phyloP scores from a whole-genome alignment of 306 rosid genomes.

The Cucurbita pepo region DNA sequence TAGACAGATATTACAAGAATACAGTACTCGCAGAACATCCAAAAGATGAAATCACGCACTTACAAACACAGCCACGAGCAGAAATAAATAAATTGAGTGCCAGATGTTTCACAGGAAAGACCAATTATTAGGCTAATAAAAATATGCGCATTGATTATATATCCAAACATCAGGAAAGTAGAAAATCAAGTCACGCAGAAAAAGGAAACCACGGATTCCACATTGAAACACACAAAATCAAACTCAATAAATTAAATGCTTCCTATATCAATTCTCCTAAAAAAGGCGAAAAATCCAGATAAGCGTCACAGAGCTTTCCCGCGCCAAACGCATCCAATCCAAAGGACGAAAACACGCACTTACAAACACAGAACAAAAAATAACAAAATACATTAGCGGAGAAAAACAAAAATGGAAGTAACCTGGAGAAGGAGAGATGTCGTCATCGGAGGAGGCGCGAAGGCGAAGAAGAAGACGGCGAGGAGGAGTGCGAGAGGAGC shows the following conservation, averaged over 20 bases:
- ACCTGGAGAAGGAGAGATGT: slow-evolving; percentile 41
- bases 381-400: background rate
- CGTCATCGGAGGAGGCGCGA: slow-evolving; percentile 32
- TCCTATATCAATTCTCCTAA: background rate
- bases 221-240: background rate
- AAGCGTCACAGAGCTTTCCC: background rate
- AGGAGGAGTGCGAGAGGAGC: slow-evolving; percentile 16
- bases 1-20: background rate
- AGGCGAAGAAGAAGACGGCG: background rate
- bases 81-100: too few relatives aligned
- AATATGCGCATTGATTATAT: background rate
- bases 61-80: background rate
- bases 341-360: background rate
- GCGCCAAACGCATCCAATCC: background rate
- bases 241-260: background rate
- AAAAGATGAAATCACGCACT: background rate
- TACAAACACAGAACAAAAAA: background rate
- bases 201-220: background rate
- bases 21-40: background rate
- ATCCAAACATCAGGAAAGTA: background rate
- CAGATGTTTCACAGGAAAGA: background rate
- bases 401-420: background rate
- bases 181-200: background rate
- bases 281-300: background rate
- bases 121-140: background rate